Conservation (phyloP, 768 basidiomycete species). For the Hypholoma sublateritium region DNA sequence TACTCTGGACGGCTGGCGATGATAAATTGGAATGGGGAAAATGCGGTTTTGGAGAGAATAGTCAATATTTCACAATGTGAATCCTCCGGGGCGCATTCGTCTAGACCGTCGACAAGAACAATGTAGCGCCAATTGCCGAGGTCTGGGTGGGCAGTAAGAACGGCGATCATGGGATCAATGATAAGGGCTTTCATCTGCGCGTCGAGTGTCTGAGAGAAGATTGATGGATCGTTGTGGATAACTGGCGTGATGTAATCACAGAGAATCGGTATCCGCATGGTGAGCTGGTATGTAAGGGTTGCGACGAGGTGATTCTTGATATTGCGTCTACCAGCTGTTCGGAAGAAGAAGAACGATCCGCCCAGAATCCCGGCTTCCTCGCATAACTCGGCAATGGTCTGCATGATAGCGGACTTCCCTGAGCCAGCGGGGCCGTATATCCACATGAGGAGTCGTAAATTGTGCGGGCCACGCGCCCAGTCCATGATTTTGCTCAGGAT, state of each 20-base stretch:
- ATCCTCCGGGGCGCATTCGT: constrained; percentile 14
- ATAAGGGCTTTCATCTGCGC: constrained; percentile 11
- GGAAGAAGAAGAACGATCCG: constrained; percentile 18
- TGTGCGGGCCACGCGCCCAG: constrained; percentile 2
- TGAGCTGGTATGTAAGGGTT: constrained; percentile 15
- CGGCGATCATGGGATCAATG: constrained; percentile 1
- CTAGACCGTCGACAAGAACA: constrained; percentile 19
- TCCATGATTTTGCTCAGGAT: constrained; percentile 3
- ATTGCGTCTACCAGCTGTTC: constrained; percentile 3
- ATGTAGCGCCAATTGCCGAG: background rate
- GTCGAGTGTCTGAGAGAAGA: background rate
- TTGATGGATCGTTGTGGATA: constrained; percentile 7
- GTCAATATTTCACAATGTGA: constrained; percentile 8
- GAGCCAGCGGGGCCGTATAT: constrained; percentile 17
- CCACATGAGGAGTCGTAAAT: constrained; percentile 13
- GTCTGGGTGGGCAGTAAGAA: background rate
- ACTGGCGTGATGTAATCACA: background rate
- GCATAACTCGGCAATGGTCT: constrained; percentile 12
- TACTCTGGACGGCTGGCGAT: constrained; percentile 13
- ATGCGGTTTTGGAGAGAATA: background rate
- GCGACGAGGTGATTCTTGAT: background rate
- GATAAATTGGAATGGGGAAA: background rate
- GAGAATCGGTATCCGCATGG: background rate
- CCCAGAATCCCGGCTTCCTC: background rate
- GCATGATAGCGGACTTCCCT: constrained; percentile 20